Evolutionary conservation across 1,284 basidiomycete species (phyloP), one percentile per base, ranked within the genome.

Genomic region (Mrakiaceae sp.): DNA sequence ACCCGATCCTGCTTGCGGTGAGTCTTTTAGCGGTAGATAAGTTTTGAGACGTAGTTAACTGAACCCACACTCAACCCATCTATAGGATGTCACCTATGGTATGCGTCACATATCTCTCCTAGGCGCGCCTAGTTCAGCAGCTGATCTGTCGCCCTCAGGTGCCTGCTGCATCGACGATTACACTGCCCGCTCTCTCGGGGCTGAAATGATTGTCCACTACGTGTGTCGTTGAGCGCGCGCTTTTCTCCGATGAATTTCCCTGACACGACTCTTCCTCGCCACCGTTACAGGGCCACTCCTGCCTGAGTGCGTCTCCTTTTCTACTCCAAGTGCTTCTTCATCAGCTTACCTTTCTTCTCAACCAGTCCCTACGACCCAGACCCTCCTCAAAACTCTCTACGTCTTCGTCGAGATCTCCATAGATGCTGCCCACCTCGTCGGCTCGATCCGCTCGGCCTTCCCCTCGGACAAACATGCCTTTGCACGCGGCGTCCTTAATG

Each of bases 141-240:
- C 39, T 40, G 39, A 12, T 27, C 10, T n/a, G 47, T 47, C n/a
- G n/a, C 49, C 54, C 3, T 44, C 40, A 64, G 92, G 96, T 12
- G 96, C 96, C 40, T 99, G 96, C 76, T 99, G 96, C 72, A 87
- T 99, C 66, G 96, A 99, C 74, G 96, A 99, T 76, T 98, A 91
- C 74, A 98, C 95, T 0, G 96, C 96, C 0, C 84, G 88, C 62
- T 95, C 94, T 8, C 79, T 98, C 67, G 96, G 96, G 1, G 97
- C 94, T 72, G 96, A 99, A 75, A 93, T 98, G 90, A 83, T 99
- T 40, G 83, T 99, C 0, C 96, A 99, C 74, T 99, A 98, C 75
- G 27, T 27, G 27, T 27, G 27, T 27, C 27, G 27, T 27, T 27
- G 27, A 27, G 27, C 27, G 27, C 27, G 27, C 27, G 27, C 2